These are phyloP conservation scores for Parietaria judaica DNA, from an alignment of 306 rosid species.

Conservation along the genomic window DNA sequence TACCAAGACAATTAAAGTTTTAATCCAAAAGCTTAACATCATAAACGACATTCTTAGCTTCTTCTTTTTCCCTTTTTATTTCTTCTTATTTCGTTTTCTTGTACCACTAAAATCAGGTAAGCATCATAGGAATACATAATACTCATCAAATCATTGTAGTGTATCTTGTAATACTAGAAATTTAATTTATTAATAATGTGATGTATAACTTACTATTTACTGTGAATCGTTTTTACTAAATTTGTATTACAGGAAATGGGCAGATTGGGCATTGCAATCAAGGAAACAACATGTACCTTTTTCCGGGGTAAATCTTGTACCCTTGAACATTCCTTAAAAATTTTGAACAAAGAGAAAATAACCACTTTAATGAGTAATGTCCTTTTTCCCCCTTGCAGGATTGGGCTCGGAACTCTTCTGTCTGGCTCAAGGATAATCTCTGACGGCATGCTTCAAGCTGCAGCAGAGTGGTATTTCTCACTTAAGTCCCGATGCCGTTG, in stretches of 20 bases:
- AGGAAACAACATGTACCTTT: constrained; percentile 99
- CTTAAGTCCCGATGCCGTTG: constrained; percentile 2
- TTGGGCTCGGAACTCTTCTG: constrained; percentile 92
- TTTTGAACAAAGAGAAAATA: background rate
- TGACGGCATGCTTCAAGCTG: constrained; percentile 98
- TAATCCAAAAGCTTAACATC: too few species aligned
- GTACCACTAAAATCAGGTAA: too few species aligned
- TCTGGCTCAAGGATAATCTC: constrained; percentile 80
- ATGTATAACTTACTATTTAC: too few species aligned
- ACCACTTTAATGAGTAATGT: background rate
- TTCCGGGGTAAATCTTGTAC: constrained; percentile 78
- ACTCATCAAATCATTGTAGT: too few species aligned
- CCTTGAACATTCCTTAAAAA: background rate
- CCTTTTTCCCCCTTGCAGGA: constrained; percentile 40
- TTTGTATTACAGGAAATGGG: constrained; percentile 55
- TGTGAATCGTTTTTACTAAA: background rate
- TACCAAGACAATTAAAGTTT: too few species aligned
- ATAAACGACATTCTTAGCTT: too few species aligned
- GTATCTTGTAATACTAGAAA: too few species aligned
- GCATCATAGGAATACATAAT: too few species aligned
- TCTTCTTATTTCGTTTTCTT: too few species aligned
- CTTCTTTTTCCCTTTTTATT: too few species aligned
- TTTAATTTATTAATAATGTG: too few species aligned
- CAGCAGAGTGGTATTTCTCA: constrained; percentile 81
- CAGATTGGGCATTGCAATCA: constrained; percentile 91